Percentiles rank a stretch among this genome's conserved stretches.
Conservation (phyloP, 2,329 filamentous ascomycete species). For the Canariomyces notabilis region DNA sequence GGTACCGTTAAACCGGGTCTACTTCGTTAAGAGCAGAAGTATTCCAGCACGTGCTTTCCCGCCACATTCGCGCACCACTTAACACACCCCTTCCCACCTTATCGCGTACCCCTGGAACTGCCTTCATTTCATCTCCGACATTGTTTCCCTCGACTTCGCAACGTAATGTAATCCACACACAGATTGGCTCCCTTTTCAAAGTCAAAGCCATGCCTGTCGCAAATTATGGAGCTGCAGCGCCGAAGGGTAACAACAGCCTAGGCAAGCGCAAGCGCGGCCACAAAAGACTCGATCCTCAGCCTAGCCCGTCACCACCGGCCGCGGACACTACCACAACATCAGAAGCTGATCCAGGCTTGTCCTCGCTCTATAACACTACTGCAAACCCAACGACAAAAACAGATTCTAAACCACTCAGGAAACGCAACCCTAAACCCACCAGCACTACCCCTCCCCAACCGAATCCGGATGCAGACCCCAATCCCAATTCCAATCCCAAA, state of each 20-base stretch:
- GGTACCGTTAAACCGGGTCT: no score
- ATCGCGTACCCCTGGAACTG: not conserved
- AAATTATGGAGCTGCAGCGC: not conserved
- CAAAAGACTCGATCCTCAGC: not conserved
- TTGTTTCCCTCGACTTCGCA: not conserved
- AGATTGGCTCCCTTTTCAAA: not conserved
- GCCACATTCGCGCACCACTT: conserved; percentile 23
- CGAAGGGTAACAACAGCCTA: not conserved
- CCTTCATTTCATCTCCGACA: not conserved
- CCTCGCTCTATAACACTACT: no score
- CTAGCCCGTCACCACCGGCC: not conserved
- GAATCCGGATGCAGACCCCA: no score
- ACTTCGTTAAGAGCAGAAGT: not conserved
- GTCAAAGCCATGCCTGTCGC: conserved; percentile 9
- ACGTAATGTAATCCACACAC: no score
- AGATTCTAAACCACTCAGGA: not conserved
- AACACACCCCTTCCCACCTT: conserved; percentile 1
- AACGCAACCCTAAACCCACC: not conserved
- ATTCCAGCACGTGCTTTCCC: conserved; percentile 23
- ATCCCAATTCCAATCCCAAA: conserved; percentile 9
- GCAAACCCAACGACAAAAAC: not conserved
- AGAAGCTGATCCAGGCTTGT: not conserved
- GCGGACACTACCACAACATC: not conserved
- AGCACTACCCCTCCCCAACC: not conserved
- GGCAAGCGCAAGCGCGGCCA: conserved; percentile 11